phyloP scores from a whole-genome alignment of 371 early-diverging fungal species.

The Actinomucor elegans region DNA sequence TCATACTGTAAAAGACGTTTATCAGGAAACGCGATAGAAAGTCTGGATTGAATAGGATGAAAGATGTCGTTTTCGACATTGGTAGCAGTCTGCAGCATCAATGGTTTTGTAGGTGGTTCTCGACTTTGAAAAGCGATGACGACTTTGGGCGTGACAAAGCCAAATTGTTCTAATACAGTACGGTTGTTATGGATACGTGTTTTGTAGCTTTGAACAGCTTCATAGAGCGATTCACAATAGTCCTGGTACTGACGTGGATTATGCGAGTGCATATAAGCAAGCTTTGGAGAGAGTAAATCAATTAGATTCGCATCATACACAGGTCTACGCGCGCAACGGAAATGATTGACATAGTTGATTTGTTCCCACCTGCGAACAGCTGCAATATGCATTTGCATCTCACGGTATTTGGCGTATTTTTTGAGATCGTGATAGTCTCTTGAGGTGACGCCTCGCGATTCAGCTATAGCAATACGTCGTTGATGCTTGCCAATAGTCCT shows the following conservation, averaged over 20 bases:
- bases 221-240: slow-evolving; percentile 18
- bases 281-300: not conserved
- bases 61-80: slow-evolving; percentile 46
- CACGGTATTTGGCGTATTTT: slow-evolving; percentile 37
- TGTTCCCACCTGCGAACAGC: slow-evolving; percentile 33
- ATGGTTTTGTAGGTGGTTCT: not conserved
- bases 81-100: not conserved
- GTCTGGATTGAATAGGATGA: slow-evolving; percentile 58
- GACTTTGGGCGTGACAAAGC: slow-evolving; percentile 67
- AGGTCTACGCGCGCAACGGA: slow-evolving; percentile 39
- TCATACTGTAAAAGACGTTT: slow-evolving; percentile 84
- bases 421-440: slow-evolving; percentile 36
- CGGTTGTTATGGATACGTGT: slow-evolving; percentile 43
- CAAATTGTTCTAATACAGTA: slow-evolving; percentile 60
- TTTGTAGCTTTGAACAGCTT: slow-evolving; percentile 43
- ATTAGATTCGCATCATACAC: slow-evolving; percentile 47
- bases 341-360: slow-evolving; percentile 36
- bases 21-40: slow-evolving; percentile 82
- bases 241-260: slow-evolving; percentile 32
- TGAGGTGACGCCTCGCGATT: slow-evolving; percentile 30
- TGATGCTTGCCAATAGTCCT: slow-evolving; percentile 30
- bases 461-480: slow-evolving; percentile 19
- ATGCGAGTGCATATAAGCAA: not conserved
- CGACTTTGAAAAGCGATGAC: slow-evolving; percentile 1
- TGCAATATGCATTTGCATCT: slow-evolving; percentile 21